These are phyloP conservation scores for Apiotrichum brassicae DNA, from an alignment of 1,284 basidiomycete species.

Conservation along the genomic window DNA sequence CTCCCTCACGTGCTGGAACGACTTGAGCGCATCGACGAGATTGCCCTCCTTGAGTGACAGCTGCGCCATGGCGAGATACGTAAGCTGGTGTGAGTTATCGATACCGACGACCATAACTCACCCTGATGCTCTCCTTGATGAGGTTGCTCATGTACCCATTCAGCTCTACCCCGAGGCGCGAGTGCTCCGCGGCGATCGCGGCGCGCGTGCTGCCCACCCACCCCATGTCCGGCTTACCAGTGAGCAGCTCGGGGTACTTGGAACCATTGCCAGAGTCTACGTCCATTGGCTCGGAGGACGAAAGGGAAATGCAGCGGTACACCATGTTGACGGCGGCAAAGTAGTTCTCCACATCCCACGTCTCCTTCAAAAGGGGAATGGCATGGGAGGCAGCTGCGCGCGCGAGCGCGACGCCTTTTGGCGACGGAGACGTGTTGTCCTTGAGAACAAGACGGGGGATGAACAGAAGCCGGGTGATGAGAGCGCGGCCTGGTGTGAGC, in stretches of 20 bases:
- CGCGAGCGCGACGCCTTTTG: constrained; percentile 20
- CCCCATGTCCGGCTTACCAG: constrained; percentile 22
- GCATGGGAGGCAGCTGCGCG: constrained; percentile 24
- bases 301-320: constrained; percentile 2
- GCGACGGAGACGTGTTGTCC: constrained; percentile 9
- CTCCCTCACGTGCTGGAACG: constrained; percentile 29
- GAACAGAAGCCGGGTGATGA: constrained; percentile 35
- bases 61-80: constrained; percentile 36
- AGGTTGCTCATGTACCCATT: constrained; percentile 42
- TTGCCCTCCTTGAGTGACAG: constrained; percentile 32
- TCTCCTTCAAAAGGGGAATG: constrained; percentile 29
- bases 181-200: constrained; percentile 24
- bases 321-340: constrained; percentile 10
- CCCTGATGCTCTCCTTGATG: constrained; percentile 43
- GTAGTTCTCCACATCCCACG: constrained; percentile 25
- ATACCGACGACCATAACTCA: constrained; percentile 15
- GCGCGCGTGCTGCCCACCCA: constrained; percentile 29
- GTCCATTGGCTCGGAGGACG: constrained; percentile 14
- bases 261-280: constrained; percentile 6
- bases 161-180: constrained; percentile 36
- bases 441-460: constrained; percentile 21
- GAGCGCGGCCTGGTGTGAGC: constrained; percentile 30
- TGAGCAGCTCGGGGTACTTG: constrained; percentile 10
- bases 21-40: constrained; percentile 22
- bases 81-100: constrained; percentile 27